A percentile compares a stretch with the other conserved stretches of the same genome.
Conservation (phyloP, 371 early-diverging fungal genomes). For the Actinomucor elegans region DNA sequence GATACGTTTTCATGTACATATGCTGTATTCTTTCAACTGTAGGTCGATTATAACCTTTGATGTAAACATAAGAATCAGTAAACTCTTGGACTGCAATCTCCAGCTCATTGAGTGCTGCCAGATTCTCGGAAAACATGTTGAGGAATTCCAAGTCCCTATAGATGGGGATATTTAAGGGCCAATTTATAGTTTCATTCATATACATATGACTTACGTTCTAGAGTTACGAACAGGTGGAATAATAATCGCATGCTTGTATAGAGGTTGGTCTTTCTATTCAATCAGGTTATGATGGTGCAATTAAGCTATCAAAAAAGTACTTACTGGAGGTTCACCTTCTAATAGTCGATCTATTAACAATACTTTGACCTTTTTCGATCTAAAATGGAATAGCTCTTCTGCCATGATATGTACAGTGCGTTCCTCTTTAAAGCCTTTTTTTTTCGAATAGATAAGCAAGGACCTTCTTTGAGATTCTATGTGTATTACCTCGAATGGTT, state of each 20-base stretch:
- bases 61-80: constrained; percentile 61
- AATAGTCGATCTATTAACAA: constrained; percentile 52
- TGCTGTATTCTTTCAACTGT: constrained; percentile 63
- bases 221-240: constrained; percentile 53
- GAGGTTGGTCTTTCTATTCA: constrained; percentile 22
- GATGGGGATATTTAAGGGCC: not conserved
- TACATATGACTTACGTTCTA: constrained; percentile 38
- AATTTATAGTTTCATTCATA: not conserved
- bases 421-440: constrained; percentile 53
- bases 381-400: constrained; percentile 55
- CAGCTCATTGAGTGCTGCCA: constrained; percentile 50
- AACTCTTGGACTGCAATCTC: constrained; percentile 54
- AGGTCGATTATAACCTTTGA: constrained; percentile 55
- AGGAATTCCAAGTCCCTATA: constrained; percentile 63
- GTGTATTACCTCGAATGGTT: constrained; percentile 45
- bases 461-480: not conserved
- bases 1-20: constrained; percentile 54
- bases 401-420: constrained; percentile 52
- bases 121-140: constrained; percentile 52
- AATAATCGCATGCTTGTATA: constrained; percentile 27
- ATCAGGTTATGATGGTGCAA: too few species aligned
- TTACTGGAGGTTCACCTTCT: constrained; percentile 52
- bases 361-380: constrained; percentile 48
- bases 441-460: not conserved
- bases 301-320: constrained; percentile 6